phyloP scores from a whole-genome alignment of 805 yeast genomes.

The Kazachstania kunashirensis region DNA sequence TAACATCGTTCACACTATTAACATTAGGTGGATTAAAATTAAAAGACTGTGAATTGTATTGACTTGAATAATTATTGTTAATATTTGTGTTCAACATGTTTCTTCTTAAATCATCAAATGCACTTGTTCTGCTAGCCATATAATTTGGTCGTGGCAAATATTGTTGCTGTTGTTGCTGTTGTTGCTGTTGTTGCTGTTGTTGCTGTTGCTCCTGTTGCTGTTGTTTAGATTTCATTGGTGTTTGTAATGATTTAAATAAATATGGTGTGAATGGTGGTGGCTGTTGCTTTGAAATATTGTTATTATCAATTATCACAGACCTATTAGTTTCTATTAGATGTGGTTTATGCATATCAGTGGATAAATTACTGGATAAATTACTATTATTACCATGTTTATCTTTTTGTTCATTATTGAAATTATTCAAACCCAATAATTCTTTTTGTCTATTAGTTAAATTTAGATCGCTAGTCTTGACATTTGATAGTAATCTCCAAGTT shows the following conservation, averaged over 20 bases:
- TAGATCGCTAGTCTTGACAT: conserved; percentile 28
- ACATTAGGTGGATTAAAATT: neutral
- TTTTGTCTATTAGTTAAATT: conserved; percentile 27
- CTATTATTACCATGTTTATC: neutral
- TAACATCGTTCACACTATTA: neutral
- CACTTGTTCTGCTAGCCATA: conserved; percentile 19
- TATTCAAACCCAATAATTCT: conserved; percentile 28
- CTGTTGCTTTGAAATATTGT: conserved; percentile 1
- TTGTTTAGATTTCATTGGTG: conserved; percentile 18
- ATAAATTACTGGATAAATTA: neutral
- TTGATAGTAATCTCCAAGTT: conserved; percentile 24
- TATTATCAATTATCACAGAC: neutral
- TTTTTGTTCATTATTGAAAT: neutral
- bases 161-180: neutral
- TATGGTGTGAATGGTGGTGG: conserved; percentile 15
- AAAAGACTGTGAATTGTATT: too few species aligned
- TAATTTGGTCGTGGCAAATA: neutral
- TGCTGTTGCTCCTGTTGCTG: conserved; percentile 13
- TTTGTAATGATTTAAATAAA: conserved; percentile 22
- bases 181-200: too few species aligned
- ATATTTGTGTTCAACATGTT: neutral
- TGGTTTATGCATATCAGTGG: conserved; percentile 9
- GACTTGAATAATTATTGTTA: neutral
- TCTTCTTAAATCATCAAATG: conserved; percentile 13
- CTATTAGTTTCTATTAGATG: conserved; percentile 8